Conservation (phyloP, 2,329 filamentous ascomycete genomes). For the Penicillium crustosum region DNA sequence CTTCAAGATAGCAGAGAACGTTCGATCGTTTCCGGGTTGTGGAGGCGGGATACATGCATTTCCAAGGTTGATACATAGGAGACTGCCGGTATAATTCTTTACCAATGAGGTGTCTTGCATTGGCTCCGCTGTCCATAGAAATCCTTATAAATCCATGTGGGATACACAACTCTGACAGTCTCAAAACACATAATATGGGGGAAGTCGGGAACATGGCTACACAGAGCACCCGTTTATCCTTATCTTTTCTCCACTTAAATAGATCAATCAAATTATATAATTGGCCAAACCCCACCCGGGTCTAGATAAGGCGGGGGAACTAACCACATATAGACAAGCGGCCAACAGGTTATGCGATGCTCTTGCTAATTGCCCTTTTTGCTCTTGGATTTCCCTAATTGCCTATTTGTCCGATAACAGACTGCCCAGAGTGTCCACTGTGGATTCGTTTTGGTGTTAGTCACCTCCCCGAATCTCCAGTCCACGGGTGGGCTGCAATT, state of each 20-base stretch:
- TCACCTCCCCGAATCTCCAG: slow-evolving; percentile 5
- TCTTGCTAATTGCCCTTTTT: slow-evolving; percentile 15
- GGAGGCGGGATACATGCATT: neutral
- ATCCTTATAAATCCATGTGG: too few relatives aligned
- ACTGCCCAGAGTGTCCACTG: neutral
- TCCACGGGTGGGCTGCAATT: neutral
- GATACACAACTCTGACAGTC: neutral
- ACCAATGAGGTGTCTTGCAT: neutral
- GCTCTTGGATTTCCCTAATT: too few relatives aligned
- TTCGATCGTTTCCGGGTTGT: slow-evolving; percentile 1
- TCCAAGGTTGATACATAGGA: neutral
- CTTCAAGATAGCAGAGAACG: slow-evolving; percentile 3
- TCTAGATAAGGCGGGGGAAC: neutral
- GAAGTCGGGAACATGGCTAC: neutral
- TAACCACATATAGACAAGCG: neutral
- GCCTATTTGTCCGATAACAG: neutral
- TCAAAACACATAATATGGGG: neutral
- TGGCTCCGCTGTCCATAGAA: neutral
- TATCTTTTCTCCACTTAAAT: slow-evolving; percentile 10
- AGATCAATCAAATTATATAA: neutral
- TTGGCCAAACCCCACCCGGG: neutral
- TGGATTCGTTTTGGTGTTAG: neutral
- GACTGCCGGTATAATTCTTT: neutral
- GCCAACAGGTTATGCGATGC: slow-evolving; percentile 13
- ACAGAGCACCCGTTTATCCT: neutral